Evolutionary conservation across 345 rosid species (phyloP), one percentile per base, ranked within the genome.

Genomic region (Salix udensis): DNA sequence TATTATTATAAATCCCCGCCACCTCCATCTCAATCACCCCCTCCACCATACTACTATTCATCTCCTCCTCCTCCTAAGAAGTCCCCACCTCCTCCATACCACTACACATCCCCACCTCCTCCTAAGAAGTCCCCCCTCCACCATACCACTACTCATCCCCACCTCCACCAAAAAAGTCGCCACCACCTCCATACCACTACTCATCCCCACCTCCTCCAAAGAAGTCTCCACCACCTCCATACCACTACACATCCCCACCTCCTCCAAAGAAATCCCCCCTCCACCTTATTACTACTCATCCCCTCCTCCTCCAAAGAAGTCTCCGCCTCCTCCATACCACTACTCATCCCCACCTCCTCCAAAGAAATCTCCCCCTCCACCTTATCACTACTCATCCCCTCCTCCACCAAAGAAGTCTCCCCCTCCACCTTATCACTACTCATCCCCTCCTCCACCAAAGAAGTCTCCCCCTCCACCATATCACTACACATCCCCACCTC

Each of bases 141-240:
- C 82, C 78, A 2, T 80, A 81, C 62, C 36, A 81, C 4, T 16
- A 62, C 16, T 10, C 31, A 1, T 77, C 77, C 0, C 72, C 84
- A 0, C 73, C 10, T 6, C 68, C 68, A 0, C 70, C 77, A 1
- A 23, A 42, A 4, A 70, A 70, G 36, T 70, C 73, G 0, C 69
- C 67, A 0, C 78, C 82, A 0, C 71, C 82, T 0, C 75, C 78
- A 1, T 74, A 79, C 18, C 4, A 60, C 23, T 79, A 74, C 2
- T 4, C 4, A 0, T 79, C 78, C 0, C 78, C 78, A 1, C 71
- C 82, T 0, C 71, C 75, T 0, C 71, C 74, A 26, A 26, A 26
- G 28, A 26, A 26, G 1, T 26, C 28, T 26, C 28, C 28, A 1
- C 28, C 28, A 1, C 28, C 28, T 1, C 28, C 28, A 1, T 26